phyloP scores from a whole-genome alignment of 176 grass and related monocot species.

The Oryza rufipogon region DNA sequence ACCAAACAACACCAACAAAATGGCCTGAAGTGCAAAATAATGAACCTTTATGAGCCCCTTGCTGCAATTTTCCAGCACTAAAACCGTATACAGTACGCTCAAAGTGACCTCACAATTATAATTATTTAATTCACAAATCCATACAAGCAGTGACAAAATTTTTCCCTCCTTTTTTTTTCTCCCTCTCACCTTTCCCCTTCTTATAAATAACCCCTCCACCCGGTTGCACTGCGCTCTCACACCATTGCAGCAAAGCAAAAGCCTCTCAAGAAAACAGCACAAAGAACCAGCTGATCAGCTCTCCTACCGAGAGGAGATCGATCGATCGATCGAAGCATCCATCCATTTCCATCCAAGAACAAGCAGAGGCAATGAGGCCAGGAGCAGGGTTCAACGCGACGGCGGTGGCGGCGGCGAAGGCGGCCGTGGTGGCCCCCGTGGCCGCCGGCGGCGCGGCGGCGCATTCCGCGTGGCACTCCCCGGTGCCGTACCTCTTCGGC shows the following conservation, averaged over 20 bases:
- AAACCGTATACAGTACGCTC: background rate
- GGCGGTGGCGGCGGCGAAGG: slow-evolving; percentile 45
- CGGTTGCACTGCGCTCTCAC: slow-evolving; percentile 35
- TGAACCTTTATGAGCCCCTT: background rate
- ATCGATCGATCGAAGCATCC: background rate
- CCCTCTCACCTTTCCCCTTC: slow-evolving; percentile 11
- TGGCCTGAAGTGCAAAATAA: background rate
- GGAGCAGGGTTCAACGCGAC: slow-evolving; percentile 69
- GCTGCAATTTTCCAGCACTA: slow-evolving; percentile 2
- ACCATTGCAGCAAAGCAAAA: slow-evolving; percentile 19
- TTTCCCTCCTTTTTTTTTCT: slow-evolving; percentile 27
- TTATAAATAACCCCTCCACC: slow-evolving; percentile 64
- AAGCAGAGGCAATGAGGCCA: slow-evolving; percentile 68
- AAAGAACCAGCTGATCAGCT: slow-evolving; percentile 16
- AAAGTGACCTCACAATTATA: slow-evolving; percentile 39
- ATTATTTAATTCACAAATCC: slow-evolving; percentile 37
- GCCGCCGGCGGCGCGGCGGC: slow-evolving; percentile 34
- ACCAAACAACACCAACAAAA: background rate
- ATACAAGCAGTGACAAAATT: slow-evolving; percentile 32
- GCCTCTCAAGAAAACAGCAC: slow-evolving; percentile 16
- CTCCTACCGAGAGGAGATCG: background rate
- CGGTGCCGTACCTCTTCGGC: slow-evolving; percentile 95
- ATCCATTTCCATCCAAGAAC: background rate
- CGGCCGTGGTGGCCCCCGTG: slow-evolving; percentile 19
- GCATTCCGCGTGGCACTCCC: slow-evolving; percentile 89